A percentile compares a stretch with the other conserved stretches of the same genome.
These are phyloP conservation scores for Acanthochlamys bracteata DNA, from an alignment of 106 monocot genomes.

Conservation along the genomic window DNA sequence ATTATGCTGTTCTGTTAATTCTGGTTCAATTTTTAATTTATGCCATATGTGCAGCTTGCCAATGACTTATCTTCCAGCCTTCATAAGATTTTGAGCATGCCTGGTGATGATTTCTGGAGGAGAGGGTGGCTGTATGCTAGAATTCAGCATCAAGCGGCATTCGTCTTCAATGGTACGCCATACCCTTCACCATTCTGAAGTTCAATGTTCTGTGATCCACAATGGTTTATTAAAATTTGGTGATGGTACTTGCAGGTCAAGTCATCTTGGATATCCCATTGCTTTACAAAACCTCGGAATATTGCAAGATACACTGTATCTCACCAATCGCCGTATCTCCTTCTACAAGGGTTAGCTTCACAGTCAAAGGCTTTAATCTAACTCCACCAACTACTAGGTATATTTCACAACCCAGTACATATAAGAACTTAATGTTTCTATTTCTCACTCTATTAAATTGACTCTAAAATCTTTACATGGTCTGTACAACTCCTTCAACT, in stretches of 20 bases:
- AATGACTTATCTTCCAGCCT: constrained; percentile 42
- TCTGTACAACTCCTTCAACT: too few species aligned
- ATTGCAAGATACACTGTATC: constrained; percentile 35
- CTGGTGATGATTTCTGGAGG: constrained; percentile 58
- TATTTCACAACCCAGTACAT: neutral
- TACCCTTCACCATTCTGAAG: neutral
- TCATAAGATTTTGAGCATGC: constrained; percentile 40
- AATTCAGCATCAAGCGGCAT: constrained; percentile 46
- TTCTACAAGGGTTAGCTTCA: constrained; percentile 51
- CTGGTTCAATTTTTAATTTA: neutral
- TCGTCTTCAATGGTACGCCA: constrained; percentile 59
- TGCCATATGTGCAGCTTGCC: constrained; percentile 35
- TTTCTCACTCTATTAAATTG: too few species aligned
- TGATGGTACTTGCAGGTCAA: constrained; percentile 32
- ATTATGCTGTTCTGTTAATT: neutral
- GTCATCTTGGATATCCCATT: constrained; percentile 39
- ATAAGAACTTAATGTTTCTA: too few species aligned
- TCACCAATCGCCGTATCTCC: constrained; percentile 57
- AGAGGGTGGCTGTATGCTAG: constrained; percentile 68
- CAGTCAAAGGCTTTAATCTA: constrained; percentile 50
- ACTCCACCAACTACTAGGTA: constrained; percentile 38
- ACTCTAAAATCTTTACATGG: too few species aligned
- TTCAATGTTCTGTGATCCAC: neutral
- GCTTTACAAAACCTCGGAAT: constrained; percentile 17
- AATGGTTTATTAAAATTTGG: neutral